phyloP scores from a whole-genome alignment of 2,329 filamentous ascomycete species.

The Colletotrichum lentis region DNA sequence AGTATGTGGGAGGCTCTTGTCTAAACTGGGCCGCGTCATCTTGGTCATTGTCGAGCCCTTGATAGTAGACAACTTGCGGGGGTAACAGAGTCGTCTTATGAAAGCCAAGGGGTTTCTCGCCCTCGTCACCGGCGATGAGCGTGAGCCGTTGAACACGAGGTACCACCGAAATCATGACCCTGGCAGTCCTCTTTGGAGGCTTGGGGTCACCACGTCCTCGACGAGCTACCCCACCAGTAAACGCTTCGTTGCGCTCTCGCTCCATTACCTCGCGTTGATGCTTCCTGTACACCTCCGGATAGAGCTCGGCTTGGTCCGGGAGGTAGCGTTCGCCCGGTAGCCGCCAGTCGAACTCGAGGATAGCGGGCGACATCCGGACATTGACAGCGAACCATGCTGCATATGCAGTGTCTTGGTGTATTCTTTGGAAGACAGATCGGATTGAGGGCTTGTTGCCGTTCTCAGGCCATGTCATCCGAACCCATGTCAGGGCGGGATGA shows the following conservation, averaged over 20 bases:
- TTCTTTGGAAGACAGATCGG: conserved; percentile 15
- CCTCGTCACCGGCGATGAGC: conserved; percentile 11
- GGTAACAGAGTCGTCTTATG: conserved; percentile 41
- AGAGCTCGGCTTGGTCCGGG: conserved; percentile 40
- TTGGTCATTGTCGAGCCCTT: conserved; percentile 40
- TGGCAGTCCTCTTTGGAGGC: conserved; percentile 30
- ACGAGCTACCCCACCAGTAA: neutral
- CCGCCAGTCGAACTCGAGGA: conserved; percentile 42
- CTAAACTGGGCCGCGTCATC: conserved; percentile 40
- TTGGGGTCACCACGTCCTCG: neutral
- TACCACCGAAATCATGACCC: conserved; percentile 47
- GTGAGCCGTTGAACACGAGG: conserved; percentile 43
- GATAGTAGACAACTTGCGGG: conserved; percentile 45
- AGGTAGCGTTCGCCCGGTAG: conserved; percentile 43
- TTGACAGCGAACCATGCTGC: conserved; percentile 46
- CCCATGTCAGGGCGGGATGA: conserved; percentile 41
- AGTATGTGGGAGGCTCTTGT: neutral
- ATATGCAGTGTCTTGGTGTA: conserved; percentile 45
- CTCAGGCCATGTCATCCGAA: conserved; percentile 26
- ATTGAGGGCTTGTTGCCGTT: conserved; percentile 5
- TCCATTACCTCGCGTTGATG: conserved; percentile 27
- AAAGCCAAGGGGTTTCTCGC: conserved; percentile 11
- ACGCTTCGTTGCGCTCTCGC: neutral
- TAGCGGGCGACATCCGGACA: conserved; percentile 41
- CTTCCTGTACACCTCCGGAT: conserved; percentile 36